A percentile compares a stretch with the other conserved stretches of the same genome.
These are phyloP conservation scores for Glarea lozoyensis DNA, from an alignment of 495 filamentous ascomycete genomes.

Conservation along the genomic window DNA sequence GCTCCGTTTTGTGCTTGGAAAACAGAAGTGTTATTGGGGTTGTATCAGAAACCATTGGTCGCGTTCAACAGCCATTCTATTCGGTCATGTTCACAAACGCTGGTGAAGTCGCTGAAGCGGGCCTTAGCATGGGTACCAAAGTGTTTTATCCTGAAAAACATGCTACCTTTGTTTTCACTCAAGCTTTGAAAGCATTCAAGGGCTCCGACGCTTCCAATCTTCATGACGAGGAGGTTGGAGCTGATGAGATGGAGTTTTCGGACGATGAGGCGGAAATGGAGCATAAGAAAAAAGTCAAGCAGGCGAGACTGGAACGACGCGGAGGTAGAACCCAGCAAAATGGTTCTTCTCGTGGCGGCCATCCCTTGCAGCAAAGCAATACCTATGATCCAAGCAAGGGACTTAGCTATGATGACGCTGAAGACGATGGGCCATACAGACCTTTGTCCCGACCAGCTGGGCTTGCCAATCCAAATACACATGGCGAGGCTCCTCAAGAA, in stretches of 20 bases:
- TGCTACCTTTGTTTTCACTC: conserved; percentile 74
- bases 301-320: conserved; percentile 50
- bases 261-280: conserved; percentile 91
- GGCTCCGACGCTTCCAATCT: conserved; percentile 89
- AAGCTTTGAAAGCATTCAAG: conserved; percentile 65
- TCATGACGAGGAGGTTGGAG: conserved; percentile 83
- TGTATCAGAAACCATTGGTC: conserved; percentile 71
- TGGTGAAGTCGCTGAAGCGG: conserved; percentile 55
- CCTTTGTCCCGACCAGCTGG: conserved; percentile 56
- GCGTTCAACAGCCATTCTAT: conserved; percentile 76
- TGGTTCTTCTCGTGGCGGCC: conserved; percentile 18
- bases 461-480: conserved; percentile 29
- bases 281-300: conserved; percentile 53
- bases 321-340: conserved; percentile 29
- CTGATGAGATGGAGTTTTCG: conserved; percentile 85
- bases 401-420: conserved; percentile 34
- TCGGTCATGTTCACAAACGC: conserved; percentile 59
- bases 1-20: conserved; percentile 74
- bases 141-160: conserved; percentile 72
- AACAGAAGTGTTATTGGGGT: conserved; percentile 68
- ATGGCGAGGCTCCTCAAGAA: conserved; percentile 28
- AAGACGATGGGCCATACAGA: conserved; percentile 60
- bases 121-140: conserved; percentile 51
- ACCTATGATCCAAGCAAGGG: conserved; percentile 20
- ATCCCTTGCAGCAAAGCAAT: conserved; percentile 23